Percentiles rank a stretch among this genome's conserved stretches.
Conservation (phyloP, 2,329 filamentous ascomycete species). For the Fusarium subglutinans region DNA sequence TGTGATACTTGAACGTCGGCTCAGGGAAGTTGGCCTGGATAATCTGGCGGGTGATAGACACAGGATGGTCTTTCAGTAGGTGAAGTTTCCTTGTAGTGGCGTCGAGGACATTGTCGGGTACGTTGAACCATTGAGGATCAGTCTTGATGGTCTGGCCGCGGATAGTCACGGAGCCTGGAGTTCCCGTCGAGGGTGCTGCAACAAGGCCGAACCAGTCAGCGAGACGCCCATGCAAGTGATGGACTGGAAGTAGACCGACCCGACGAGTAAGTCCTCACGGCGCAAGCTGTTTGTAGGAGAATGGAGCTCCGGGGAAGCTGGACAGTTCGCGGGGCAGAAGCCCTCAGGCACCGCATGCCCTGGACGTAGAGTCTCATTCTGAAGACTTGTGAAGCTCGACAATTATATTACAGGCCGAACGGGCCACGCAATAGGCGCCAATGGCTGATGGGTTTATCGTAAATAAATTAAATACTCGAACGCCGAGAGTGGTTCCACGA, state of each 20-base stretch:
- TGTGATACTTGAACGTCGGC: slow-evolving; percentile 79
- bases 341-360: slow-evolving; percentile 43
- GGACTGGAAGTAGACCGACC: slow-evolving; percentile 33
- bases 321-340: slow-evolving; percentile 37
- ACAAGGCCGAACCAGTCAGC: slow-evolving; percentile 32
- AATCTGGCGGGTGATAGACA: slow-evolving; percentile 89
- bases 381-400: slow-evolving; percentile 15
- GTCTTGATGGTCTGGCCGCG: slow-evolving; percentile 64
- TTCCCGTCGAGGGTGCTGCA: slow-evolving; percentile 37
- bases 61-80: slow-evolving; percentile 87
- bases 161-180: slow-evolving; percentile 59
- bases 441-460: slow-evolving; percentile 10
- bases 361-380: slow-evolving; percentile 41
- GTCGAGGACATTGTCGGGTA: slow-evolving; percentile 77
- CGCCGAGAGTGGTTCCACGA: slow-evolving; percentile 4
- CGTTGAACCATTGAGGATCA: slow-evolving; percentile 85
- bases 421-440: slow-evolving; percentile 6
- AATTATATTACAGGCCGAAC: slow-evolving; percentile 32
- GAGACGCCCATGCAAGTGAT: slow-evolving; percentile 19
- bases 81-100: slow-evolving; percentile 84
- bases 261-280: slow-evolving; percentile 39
- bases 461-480: background rate
- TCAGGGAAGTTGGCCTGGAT: slow-evolving; percentile 88
- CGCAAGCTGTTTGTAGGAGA: slow-evolving; percentile 35
- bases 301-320: slow-evolving; percentile 38